Conservation (phyloP, 1,284 basidiomycete species). For the Fereydounia khargensis region DNA sequence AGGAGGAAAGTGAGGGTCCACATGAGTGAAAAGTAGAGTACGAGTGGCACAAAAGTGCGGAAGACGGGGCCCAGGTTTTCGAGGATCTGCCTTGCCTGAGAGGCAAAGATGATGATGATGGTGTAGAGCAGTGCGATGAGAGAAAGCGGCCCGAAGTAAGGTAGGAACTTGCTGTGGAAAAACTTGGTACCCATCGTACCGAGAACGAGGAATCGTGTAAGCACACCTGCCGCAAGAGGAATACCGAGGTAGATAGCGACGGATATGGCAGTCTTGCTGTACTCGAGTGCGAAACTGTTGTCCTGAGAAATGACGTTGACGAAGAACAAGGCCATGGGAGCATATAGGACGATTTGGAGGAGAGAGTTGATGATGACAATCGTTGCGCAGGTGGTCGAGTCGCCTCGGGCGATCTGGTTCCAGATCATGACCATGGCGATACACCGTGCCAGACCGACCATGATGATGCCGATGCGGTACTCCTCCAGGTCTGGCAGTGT, state of each 20-base stretch:
- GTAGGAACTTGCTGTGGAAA: constrained; percentile 65
- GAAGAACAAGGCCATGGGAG: constrained; percentile 74
- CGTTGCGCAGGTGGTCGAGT: constrained; percentile 73
- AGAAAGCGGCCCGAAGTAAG: constrained; percentile 69
- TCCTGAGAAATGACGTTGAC: constrained; percentile 66
- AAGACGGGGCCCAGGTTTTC: constrained; percentile 40
- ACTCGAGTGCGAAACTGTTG: constrained; percentile 64
- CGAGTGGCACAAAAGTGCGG: constrained; percentile 69
- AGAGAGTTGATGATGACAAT: constrained; percentile 64
- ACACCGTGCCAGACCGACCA: constrained; percentile 65
- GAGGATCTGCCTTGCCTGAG: constrained; percentile 60
- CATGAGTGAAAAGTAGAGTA: constrained; percentile 72
- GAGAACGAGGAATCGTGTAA: constrained; percentile 68
- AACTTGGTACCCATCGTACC: constrained; percentile 62
- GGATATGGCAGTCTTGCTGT: constrained; percentile 70
- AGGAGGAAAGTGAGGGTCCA: constrained; percentile 68
- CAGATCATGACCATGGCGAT: constrained; percentile 54
- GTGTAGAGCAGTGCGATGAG: constrained; percentile 65
- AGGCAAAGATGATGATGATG: constrained; percentile 74
- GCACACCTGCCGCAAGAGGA: constrained; percentile 67
- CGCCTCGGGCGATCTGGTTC: constrained; percentile 75
- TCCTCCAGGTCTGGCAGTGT: constrained; percentile 68
- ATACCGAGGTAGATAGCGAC: constrained; percentile 68
- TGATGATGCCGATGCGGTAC: constrained; percentile 62
- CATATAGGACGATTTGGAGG: constrained; percentile 75